Evolutionary conservation across 768 basidiomycete species (phyloP), one percentile per base, ranked within the genome.

Genomic region (Collybia mongolica): DNA sequence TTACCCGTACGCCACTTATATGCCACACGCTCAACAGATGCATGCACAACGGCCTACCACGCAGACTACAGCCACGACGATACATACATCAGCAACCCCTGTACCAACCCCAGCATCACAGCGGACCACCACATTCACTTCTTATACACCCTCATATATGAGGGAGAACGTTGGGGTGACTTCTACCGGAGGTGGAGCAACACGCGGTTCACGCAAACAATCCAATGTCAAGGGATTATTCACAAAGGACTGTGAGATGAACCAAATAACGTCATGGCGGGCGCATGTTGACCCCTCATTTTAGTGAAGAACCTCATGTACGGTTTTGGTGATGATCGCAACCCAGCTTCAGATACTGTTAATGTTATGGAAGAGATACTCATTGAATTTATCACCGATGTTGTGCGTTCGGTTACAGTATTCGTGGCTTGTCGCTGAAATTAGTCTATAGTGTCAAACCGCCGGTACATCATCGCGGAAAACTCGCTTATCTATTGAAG

Each of bases 321-420:
- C 61, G 93, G 90, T 23, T 97, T 96, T 67, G 93, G 93, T 9
- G 93, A 97, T 64, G 92, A 93, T 62, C 77, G 88, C 14, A 89
- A 91, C 57, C 90, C 93, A 0, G 86, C 91, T 2, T 87, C 81
- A 35, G 93, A 97, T 59, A 89, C 90, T 0, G 89, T 94, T 22
- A 86, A 83, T 55, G 88, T 95, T 35, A 90, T 96, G 90, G 93
- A 96, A 63, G 93, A 96, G 62, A 93, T 96, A 46, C 71, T 96
- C 44, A 81, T 93, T 38, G 92, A 94, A 65, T 94, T 90, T 56
- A 90, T 97, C 57, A 82, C 85, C 26, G 93, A 97, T 59, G 79
- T 96, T 9, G 93, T 96, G 62, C 55, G 92, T 80, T 38, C 40
- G 39, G 52, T 57, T 14, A 32, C 14, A 14, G 32, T 14, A 14